These are phyloP conservation scores for Metarhizium sp. DNA, from an alignment of 2,329 filamentous ascomycete species.

Conservation along the genomic window DNA sequence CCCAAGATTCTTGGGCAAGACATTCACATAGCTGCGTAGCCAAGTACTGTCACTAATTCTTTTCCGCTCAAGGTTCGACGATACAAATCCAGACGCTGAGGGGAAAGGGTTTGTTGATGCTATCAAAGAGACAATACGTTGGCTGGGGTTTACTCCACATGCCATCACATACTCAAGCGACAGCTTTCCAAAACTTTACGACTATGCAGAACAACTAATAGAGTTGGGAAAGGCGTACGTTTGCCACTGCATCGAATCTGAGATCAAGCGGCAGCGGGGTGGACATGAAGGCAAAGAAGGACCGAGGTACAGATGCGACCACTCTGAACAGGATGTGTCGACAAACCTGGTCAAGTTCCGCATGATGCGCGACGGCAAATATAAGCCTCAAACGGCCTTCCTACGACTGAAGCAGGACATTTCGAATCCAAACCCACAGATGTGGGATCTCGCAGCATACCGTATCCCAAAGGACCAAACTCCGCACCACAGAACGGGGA, in stretches of 20 bases:
- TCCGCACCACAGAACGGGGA: conserved; percentile 52
- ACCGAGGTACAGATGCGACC: conserved; percentile 61
- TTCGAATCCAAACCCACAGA: conserved; percentile 70
- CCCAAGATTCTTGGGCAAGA: neutral
- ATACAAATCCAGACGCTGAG: conserved; percentile 67
- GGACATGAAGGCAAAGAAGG: conserved; percentile 48
- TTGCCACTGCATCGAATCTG: conserved; percentile 71
- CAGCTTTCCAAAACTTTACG: conserved; percentile 75
- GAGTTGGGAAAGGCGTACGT: conserved; percentile 61
- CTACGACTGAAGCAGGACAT: conserved; percentile 83
- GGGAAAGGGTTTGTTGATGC: conserved; percentile 70
- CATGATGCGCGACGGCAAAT: conserved; percentile 85
- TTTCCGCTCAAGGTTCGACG: too few species aligned
- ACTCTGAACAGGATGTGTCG: conserved; percentile 59
- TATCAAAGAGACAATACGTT: conserved; percentile 77
- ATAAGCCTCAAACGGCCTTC: conserved; percentile 34
- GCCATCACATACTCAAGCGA: conserved; percentile 75
- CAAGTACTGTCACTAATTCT: conserved; percentile 32
- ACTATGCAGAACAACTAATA: conserved; percentile 75
- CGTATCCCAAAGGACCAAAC: conserved; percentile 55
- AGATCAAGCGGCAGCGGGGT: conserved; percentile 80
- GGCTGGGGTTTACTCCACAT: conserved; percentile 40
- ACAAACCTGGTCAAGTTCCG: conserved; percentile 75
- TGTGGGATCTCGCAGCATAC: conserved; percentile 86
- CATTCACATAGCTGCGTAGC: conserved; percentile 38